phyloP scores from a whole-genome alignment of 2,329 filamentous ascomycete species.

The Didymella glomerata region DNA sequence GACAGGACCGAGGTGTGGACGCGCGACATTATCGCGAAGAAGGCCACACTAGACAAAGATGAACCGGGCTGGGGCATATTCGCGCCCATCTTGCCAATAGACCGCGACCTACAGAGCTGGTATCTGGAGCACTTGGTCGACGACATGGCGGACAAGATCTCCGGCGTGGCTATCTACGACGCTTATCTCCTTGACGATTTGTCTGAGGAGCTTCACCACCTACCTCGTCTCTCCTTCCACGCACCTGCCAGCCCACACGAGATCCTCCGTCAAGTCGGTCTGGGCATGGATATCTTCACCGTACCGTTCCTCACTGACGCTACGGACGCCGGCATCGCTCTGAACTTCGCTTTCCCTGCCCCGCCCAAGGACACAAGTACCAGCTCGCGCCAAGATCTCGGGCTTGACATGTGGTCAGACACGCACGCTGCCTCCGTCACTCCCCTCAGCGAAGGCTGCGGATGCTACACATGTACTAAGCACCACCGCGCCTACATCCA shows the following conservation, averaged over 20 bases:
- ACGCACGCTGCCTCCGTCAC: slow-evolving; percentile 67
- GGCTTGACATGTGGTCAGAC: slow-evolving; percentile 77
- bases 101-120: slow-evolving; percentile 76
- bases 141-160: slow-evolving; percentile 61
- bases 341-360: slow-evolving; percentile 78
- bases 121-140: slow-evolving; percentile 80
- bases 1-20: slow-evolving; percentile 88
- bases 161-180: slow-evolving; percentile 81
- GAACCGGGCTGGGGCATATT: slow-evolving; percentile 57
- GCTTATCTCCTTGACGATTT: slow-evolving; percentile 73
- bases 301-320: slow-evolving; percentile 76
- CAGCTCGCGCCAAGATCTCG: slow-evolving; percentile 59
- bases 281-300: slow-evolving; percentile 82
- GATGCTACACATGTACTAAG: slow-evolving; percentile 82
- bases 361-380: slow-evolving; percentile 29
- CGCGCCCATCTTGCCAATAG: slow-evolving; percentile 75
- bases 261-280: slow-evolving; percentile 75
- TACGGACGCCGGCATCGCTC: slow-evolving; percentile 85
- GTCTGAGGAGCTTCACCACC: slow-evolving; percentile 63
- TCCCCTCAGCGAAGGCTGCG: slow-evolving; percentile 70
- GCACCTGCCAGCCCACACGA: slow-evolving; percentile 76
- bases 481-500: slow-evolving; percentile 89
- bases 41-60: slow-evolving; percentile 42
- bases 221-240: slow-evolving; percentile 80
- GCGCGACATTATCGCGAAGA: slow-evolving; percentile 67